A percentile compares a stretch with the other conserved stretches of the same genome.
phyloP scores from a whole-genome alignment of 2,329 filamentous ascomycete genomes.

The Aspergillus hortae region DNA sequence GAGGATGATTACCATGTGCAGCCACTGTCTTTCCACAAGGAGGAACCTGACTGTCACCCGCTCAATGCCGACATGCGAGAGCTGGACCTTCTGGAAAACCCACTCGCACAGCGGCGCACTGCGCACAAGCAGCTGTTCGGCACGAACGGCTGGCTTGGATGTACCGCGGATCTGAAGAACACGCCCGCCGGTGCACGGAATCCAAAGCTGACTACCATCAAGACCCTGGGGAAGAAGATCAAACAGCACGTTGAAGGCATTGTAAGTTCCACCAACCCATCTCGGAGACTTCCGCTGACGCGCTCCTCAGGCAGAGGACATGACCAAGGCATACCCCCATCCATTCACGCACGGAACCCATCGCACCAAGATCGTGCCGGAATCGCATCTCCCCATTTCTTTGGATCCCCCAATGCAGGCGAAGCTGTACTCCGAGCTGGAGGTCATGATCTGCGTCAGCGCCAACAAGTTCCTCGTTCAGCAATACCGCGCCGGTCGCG shows the following conservation, averaged over 20 bases:
- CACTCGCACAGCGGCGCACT: constrained; percentile 1
- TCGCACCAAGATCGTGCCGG: constrained; percentile 15
- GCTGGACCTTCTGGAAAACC: constrained; percentile 4
- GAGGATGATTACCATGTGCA: constrained; percentile 2
- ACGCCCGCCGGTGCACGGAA: constrained; percentile 14
- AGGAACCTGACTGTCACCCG: neutral
- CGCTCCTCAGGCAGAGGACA: constrained; percentile 21
- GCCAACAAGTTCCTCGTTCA: constrained; percentile 44
- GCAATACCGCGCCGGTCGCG: constrained; percentile 38
- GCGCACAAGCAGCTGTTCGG: constrained; percentile 44
- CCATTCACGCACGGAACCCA: constrained; percentile 6
- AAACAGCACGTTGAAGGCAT: constrained; percentile 37
- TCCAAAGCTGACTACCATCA: constrained; percentile 29
- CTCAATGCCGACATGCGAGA: neutral
- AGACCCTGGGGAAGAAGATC: constrained; percentile 35
- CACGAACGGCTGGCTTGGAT: constrained; percentile 38
- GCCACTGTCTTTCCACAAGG: constrained; percentile 4
- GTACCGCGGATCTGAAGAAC: constrained; percentile 28
- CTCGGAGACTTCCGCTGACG: neutral
- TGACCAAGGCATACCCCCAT: constrained; percentile 19
- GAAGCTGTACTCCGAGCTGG: constrained; percentile 44
- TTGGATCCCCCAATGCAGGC: constrained; percentile 40
- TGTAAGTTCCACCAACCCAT: constrained; percentile 22
- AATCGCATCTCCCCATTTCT: constrained; percentile 34
- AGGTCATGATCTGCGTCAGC: constrained; percentile 43